Percentiles rank a stretch among this genome's conserved stretches.
Evolutionary conservation across 1,284 basidiomycete genomes (phyloP).

Genomic region (Heterobasidion annosum): DNA sequence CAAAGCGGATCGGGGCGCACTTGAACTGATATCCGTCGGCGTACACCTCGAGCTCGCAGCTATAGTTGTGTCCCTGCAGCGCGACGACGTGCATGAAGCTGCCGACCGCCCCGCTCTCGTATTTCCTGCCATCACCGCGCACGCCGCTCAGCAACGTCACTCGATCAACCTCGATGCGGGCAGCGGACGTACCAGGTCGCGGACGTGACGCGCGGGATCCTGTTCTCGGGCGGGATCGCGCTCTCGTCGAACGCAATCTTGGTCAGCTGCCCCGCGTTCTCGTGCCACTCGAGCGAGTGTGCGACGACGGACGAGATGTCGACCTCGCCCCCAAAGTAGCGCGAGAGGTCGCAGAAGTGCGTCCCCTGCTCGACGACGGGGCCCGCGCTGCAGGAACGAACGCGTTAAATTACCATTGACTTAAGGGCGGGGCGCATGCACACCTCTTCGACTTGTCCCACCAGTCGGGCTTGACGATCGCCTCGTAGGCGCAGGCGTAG

Average conservation of each 20-base stretch:
- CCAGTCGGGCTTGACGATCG: slow-evolving; percentile 90
- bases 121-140: slow-evolving; percentile 55
- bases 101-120: slow-evolving; percentile 86
- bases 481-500: slow-evolving; percentile 90
- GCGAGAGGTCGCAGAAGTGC: slow-evolving; percentile 84
- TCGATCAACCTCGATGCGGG: not conserved
- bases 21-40: slow-evolving; percentile 83
- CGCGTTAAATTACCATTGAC: no score
- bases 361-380: slow-evolving; percentile 97
- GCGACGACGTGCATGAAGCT: slow-evolving; percentile 83
- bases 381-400: slow-evolving; percentile 50
- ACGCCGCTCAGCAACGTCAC: not conserved
- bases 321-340: slow-evolving; percentile 98
- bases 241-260: slow-evolving; percentile 79
- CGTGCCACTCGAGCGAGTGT: slow-evolving; percentile 87
- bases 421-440: not conserved
- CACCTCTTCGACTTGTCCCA: slow-evolving; percentile 93
- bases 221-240: slow-evolving; percentile 69
- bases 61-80: slow-evolving; percentile 86
- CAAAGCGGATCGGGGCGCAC: slow-evolving; percentile 26
- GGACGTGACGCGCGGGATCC: slow-evolving; percentile 73
- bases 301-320: slow-evolving; percentile 79
- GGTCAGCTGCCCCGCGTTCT: slow-evolving; percentile 79
- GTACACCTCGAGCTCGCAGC: slow-evolving; percentile 88
- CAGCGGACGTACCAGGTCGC: slow-evolving; percentile 52